phyloP scores from a whole-genome alignment of 495 filamentous ascomycete genomes.

The Neurospora intermedia region DNA sequence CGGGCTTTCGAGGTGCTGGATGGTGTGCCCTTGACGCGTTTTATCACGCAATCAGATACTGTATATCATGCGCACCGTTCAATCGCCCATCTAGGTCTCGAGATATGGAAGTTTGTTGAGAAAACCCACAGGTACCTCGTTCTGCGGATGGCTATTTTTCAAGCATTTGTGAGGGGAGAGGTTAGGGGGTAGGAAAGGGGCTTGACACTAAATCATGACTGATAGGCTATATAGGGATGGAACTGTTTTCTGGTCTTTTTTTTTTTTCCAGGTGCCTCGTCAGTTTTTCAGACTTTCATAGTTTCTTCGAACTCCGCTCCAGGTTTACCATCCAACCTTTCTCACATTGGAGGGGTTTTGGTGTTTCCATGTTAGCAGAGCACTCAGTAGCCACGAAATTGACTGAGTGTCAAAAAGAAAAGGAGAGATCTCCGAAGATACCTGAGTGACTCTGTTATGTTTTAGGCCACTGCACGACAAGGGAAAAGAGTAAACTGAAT shows the following conservation, averaged over 20 bases:
- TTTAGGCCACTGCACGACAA: not conserved
- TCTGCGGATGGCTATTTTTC: not conserved
- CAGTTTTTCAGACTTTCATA: not conserved
- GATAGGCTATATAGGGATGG: not conserved
- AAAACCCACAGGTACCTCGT: not conserved
- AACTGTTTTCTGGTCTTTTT: not conserved
- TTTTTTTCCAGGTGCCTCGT: not conserved
- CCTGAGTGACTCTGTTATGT: not conserved
- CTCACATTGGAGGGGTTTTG: not conserved
- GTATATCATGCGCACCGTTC: not conserved
- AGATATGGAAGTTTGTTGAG: not conserved
- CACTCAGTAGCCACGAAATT: not conserved
- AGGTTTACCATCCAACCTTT: not conserved
- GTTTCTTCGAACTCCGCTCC: not conserved
- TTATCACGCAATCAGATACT: not conserved
- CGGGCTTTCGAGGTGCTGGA: not conserved
- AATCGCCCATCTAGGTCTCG: not conserved
- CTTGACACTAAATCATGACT: not conserved
- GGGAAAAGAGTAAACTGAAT: not conserved
- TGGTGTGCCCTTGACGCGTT: not conserved
- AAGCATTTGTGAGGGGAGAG: not conserved
- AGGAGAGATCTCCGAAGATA: not conserved
- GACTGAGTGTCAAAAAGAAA: not conserved
- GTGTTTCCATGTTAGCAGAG: not conserved
- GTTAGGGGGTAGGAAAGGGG: not conserved